Evolutionary conservation across 1,139 yeast species (phyloP).

Genomic region (Maudiozyma humilis): DNA sequence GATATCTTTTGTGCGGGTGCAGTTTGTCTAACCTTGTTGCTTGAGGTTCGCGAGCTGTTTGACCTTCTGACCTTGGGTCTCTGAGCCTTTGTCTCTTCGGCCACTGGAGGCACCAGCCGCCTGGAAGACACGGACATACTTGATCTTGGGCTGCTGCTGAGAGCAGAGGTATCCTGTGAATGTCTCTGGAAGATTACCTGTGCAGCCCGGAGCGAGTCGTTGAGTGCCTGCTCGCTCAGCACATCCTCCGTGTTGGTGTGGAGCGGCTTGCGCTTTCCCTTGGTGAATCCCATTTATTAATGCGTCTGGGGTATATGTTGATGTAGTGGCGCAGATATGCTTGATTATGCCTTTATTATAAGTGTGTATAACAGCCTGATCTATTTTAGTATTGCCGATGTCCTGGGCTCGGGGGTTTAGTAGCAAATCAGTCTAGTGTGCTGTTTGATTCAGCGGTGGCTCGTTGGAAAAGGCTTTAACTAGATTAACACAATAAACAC

Average conservation of each 20-base stretch:
- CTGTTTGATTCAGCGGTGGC: too few relatives aligned
- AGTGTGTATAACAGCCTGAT: too few relatives aligned
- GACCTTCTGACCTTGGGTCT: background rate
- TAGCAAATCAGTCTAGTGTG: too few relatives aligned
- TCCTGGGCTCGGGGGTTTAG: too few relatives aligned
- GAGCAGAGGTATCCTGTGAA: background rate
- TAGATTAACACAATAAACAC: too few relatives aligned
- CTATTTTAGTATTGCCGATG: too few relatives aligned
- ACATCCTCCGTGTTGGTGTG: constrained; percentile 3
- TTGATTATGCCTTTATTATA: too few relatives aligned
- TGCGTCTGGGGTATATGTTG: background rate
- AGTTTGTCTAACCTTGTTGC: background rate
- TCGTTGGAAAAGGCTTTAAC: too few relatives aligned
- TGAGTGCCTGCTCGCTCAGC: constrained; percentile 10
- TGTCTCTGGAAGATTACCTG: constrained; percentile 23
- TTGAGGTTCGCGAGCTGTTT: background rate
- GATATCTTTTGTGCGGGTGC: too few relatives aligned
- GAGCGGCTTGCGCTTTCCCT: constrained; percentile 2
- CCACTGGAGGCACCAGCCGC: background rate
- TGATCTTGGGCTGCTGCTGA: background rate
- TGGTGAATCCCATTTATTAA: constrained; percentile 7
- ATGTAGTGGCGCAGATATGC: too few relatives aligned
- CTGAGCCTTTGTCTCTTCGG: background rate
- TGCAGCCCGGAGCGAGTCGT: constrained; percentile 22
- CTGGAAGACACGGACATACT: background rate